Evolutionary conservation across 1,284 basidiomycete genomes (phyloP).

Genomic region (Cutaneotrichosporon sp.): DNA sequence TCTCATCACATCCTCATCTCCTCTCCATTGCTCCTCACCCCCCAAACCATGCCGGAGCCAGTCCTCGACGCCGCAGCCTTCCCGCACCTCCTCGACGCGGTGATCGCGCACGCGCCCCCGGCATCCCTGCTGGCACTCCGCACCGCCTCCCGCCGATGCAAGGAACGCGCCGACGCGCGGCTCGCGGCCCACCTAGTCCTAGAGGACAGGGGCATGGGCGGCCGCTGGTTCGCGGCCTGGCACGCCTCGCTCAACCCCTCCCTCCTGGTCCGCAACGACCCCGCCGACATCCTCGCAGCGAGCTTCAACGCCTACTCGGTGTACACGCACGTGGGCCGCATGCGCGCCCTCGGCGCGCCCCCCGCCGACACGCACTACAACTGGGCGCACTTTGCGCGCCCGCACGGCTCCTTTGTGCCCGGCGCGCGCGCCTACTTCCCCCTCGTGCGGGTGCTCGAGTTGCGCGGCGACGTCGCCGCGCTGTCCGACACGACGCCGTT

Average conservation of each 20-base stretch:
- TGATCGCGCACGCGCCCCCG: slow-evolving; percentile 7
- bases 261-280: background rate
- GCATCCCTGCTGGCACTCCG: slow-evolving; percentile 10
- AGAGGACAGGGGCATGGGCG: slow-evolving; percentile 5
- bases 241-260: slow-evolving; percentile 6
- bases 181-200: slow-evolving; percentile 2
- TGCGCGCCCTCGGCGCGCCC: background rate
- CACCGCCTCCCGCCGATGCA: background rate
- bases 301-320: background rate
- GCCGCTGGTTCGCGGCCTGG: slow-evolving; percentile 6
- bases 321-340: background rate
- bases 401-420: background rate
- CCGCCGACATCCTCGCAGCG: background rate
- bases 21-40: background rate
- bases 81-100: slow-evolving; percentile 16
- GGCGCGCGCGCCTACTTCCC: background rate
- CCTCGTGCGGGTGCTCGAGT: background rate
- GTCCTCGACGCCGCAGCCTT: slow-evolving; percentile 13
- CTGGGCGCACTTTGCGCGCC: background rate
- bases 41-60: background rate
- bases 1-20: background rate
- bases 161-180: slow-evolving; percentile 1
- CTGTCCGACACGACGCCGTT: background rate
- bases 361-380: slow-evolving; percentile 3
- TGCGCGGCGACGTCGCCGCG: background rate